Conservation (phyloP, 495 filamentous ascomycete genomes). For the Alectoria sarmentosa region DNA sequence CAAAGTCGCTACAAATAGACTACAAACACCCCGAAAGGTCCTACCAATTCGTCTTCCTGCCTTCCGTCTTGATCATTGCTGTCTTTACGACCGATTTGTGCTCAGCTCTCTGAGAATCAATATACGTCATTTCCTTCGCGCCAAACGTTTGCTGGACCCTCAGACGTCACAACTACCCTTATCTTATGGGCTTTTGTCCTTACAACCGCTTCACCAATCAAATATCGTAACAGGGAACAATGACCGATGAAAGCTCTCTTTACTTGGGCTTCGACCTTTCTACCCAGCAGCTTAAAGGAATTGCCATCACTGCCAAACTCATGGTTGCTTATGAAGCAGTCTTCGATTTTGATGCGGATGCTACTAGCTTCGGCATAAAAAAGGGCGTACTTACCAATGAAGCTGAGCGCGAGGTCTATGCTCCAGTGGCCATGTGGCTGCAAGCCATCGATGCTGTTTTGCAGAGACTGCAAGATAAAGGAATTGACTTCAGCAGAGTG, state of each 20-base stretch:
- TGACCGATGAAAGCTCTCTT: constrained; percentile 47
- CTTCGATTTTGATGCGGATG: constrained; percentile 69
- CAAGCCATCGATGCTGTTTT: constrained; percentile 86
- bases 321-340: constrained; percentile 68
- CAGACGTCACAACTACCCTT: not conserved
- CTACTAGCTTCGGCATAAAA: constrained; percentile 61
- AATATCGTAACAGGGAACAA: constrained; percentile 16
- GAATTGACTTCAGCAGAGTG: constrained; percentile 69
- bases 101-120: not conserved
- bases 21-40: not conserved
- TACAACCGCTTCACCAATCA: not conserved
- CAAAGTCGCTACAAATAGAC: not conserved
- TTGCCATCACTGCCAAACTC: constrained; percentile 75
- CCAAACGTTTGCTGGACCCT: not conserved
- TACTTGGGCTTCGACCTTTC: constrained; percentile 95
- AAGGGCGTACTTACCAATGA: constrained; percentile 85
- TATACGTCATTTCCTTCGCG: constrained; percentile 3
- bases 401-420: constrained; percentile 76
- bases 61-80: not conserved
- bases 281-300: constrained; percentile 90
- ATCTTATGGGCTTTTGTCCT: not conserved
- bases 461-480: constrained; percentile 58
- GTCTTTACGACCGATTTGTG: not conserved
- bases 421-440: constrained; percentile 89
- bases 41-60: not conserved